Base-by-base conservation (phyloP, 2,329 filamentous ascomycete genomes). In the Apiospora saccharicola region DNA sequence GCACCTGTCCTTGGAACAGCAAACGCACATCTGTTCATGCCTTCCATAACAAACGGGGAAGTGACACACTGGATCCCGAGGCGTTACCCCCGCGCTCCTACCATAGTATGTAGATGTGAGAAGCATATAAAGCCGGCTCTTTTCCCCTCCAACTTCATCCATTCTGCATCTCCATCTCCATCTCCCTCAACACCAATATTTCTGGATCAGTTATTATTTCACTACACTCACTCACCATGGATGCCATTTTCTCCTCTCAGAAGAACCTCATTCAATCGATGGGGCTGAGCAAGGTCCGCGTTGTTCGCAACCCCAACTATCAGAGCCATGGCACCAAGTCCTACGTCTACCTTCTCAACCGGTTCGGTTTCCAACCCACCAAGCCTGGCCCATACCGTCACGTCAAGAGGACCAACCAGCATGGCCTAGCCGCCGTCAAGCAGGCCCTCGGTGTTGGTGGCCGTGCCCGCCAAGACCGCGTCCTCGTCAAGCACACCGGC, bases 321-420 rank as follows among this genome's bases (percentile, higher is more conserved):
- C 82, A 87, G 76, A 83, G 82, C 73, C 85, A 87, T 73, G 91
- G 91, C 68, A 84, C 84, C 73, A 92, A 91, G 81, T 90, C 90
- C 44, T 92, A 93, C 77, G 87, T 90, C 75, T 86, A 86, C 75
- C 81, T 88, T 12, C 81, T 93, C 76, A 87, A 87, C 78, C 91
- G 91, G 79, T 93, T 88, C 79, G 85, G 87, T 72, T 90, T 93
- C 78, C 81, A 86, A 30, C 90, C 91, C 46, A 92, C 91, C 72
- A 84, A 87, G 74, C 86, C 87, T 1, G 90, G 91, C 5, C 91
- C 90, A 10, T 93, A 90, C 81, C 85, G 85, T 74, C 84, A 88
- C 73, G 80, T 84, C 73, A 84, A 85, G 43, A 82, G 84, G 46
- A 81, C 85, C 41, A 14, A 61, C 16, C 85, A 90, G 74, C 84